Percentiles rank a stretch among this genome's conserved stretches.
These are phyloP conservation scores for Trametes cinnabarina DNA, from an alignment of 768 basidiomycete genomes.

Conservation along the genomic window DNA sequence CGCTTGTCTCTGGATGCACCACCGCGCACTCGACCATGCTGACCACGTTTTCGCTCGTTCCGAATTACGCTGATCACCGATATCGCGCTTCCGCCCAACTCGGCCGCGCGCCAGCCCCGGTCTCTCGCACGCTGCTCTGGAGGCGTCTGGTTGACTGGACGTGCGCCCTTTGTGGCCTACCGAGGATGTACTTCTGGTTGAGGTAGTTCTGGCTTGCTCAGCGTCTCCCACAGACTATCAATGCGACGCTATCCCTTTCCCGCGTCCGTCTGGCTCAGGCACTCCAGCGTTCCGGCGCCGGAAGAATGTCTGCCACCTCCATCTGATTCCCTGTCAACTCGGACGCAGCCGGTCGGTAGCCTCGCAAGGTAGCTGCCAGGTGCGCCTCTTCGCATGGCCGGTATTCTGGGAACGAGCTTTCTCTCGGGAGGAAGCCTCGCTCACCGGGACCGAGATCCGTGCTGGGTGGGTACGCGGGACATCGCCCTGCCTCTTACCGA, in stretches of 20 bases:
- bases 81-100: neutral
- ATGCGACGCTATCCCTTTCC: neutral
- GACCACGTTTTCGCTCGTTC: conserved; percentile 12
- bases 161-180: neutral
- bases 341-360: conserved; percentile 11
- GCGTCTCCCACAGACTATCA: neutral
- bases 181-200: too few species aligned
- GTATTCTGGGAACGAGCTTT: conserved; percentile 4
- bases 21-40: neutral
- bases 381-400: conserved; percentile 1
- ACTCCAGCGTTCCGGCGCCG: conserved; percentile 6
- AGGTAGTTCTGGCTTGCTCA: neutral
- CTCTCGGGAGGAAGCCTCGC: conserved; percentile 8
- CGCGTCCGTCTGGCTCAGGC: neutral
- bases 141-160: neutral
- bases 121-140: neutral
- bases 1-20: conserved; percentile 4
- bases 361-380: neutral
- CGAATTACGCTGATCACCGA: conserved; percentile 2
- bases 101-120: neutral
- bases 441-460: conserved; percentile 18
- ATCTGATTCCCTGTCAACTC: conserved; percentile 4
- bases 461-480: neutral
- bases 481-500: neutral
- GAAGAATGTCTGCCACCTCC: neutral